Evolutionary conservation across 805 yeast genomes (phyloP), one percentile per base, ranked within the genome.

Genomic region (Cyberlindnera petersonii): DNA sequence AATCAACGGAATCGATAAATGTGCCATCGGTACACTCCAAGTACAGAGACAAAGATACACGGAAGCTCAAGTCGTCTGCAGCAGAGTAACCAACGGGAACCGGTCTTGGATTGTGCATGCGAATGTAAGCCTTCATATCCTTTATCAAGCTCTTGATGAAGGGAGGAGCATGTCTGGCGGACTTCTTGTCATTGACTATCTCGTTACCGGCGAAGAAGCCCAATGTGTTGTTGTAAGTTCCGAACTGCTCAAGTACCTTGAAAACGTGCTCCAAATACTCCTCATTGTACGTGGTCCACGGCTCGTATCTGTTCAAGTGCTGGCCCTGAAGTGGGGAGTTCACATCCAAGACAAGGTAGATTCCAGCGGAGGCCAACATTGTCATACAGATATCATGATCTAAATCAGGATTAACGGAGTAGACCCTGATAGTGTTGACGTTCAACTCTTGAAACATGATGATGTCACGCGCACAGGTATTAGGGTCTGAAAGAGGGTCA

Each of bases 1-100:
- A 87, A 56, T 91, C 98, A 14, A 82, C 79, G 2, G 79, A 61
- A 35, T 79, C 82, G 3, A 56, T 48, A 0, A 72, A 63, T 13
- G 63, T 61, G 3, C 53, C 56, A 3, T 69, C 56, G 2, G 69
- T 78, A 53, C 97, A 89, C 52, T 82, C 91, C 40, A 91, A 70
- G 57, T 85, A 91, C 41, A 77, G 72, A 1, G 96, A 82, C 33
- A 89, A 69, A 0, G 96, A 74, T 8, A 75, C 74, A 52, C 98
- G 70, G 61, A 75, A 89, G 36, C 70, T 63, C 43, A 89, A 69
- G 55, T 89, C 97, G 63, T 91, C 98, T 1, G 97, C 98, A 0
- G 98, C 97, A 0, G 97, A 87, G 59, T 91, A 91, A 1, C 98
- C 98, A 26, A 91, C 86, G 1, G 98, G 98, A 14, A 91, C 75